Base-by-base conservation (phyloP, 495 filamentous ascomycete genomes). In the Wilcoxina mikolae region DNA sequence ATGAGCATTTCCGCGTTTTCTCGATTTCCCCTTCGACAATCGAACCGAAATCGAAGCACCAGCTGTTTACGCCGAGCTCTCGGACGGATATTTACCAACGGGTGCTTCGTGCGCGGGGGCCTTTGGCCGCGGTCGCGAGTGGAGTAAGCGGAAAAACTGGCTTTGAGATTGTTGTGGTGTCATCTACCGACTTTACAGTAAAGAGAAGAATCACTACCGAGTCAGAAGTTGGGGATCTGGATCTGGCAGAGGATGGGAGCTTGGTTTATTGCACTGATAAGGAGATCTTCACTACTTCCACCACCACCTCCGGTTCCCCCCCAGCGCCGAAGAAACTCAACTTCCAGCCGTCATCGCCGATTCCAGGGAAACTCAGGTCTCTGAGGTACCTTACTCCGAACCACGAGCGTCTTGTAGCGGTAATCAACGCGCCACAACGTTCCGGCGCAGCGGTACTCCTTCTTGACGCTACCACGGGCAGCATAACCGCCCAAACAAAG, bases 1-100 rank as follows among this genome's bases (percentile, higher is more conserved):
- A 98, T 64, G 76, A 86, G 60, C 91, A 98, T 68, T 77, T 96
- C 54, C 75, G 89, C 44, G 74, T 86, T n/a, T 91, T 95, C 51
- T 62, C 35, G 53, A 60, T 64, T 56, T 17, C n/a, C 9, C 42
- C 55, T 5, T 7, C 25, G 29, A 41, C 49, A 24, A 65, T 65
- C 31, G 50, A 53, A 2, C 46, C 56, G 39, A 26, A 24, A 11
- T 59, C 62, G 18, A 55, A 51, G 33, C 54, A 53, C 28, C 53
- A 55, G 20, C 43, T 66, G 26, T 66, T 66, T 24, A 60, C 31
- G 22, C 22, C 51, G 20, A 23, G 50, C 3, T 54, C 38, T n/a
- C 48, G 54, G 5, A 43, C 59, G 56, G 60, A 46, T 59, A 59
- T 38, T 52, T 61, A 69, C 46, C 56, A 67, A 59, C 52, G 69